phyloP scores from a whole-genome alignment of 768 basidiomycete species.

The Collybia sp. region DNA sequence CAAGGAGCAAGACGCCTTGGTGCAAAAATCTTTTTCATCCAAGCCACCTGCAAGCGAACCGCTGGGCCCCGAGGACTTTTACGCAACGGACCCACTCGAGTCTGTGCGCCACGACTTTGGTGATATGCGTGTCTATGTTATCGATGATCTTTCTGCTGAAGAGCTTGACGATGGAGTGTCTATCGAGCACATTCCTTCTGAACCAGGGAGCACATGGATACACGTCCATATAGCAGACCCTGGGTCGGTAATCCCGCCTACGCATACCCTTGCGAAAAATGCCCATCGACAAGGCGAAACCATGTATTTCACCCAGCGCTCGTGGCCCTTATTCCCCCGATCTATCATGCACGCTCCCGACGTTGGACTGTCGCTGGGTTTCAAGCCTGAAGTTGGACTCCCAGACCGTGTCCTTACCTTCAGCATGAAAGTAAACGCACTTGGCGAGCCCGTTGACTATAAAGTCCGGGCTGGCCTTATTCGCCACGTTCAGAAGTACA shows the following conservation, averaged over 20 bases:
- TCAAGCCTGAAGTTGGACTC: conserved; percentile 21
- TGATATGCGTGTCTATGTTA: conserved; percentile 72
- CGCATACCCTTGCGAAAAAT: conserved; percentile 51
- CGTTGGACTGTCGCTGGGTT: conserved; percentile 37
- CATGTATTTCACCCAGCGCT: conserved; percentile 60
- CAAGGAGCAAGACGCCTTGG: conserved; percentile 20
- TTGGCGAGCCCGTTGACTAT: conserved; percentile 66
- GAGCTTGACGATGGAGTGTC: conserved; percentile 96
- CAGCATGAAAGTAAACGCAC: conserved; percentile 60
- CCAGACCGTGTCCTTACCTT: conserved; percentile 70
- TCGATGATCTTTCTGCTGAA: conserved; percentile 74
- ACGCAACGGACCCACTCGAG: conserved; percentile 59
- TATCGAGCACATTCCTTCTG: conserved; percentile 58
- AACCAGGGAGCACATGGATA: conserved; percentile 67
- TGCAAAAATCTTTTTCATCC: conserved; percentile 19
- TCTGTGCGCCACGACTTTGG: conserved; percentile 85
- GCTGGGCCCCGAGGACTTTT: conserved; percentile 61
- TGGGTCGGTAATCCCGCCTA: conserved; percentile 69
- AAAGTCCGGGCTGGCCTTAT: conserved; percentile 70
- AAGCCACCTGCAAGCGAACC: conserved; percentile 20
- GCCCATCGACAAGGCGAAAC: conserved; percentile 52
- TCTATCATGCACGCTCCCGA: conserved; percentile 40
- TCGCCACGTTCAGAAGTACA: conserved; percentile 56
- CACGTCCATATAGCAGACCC: conserved; percentile 95
- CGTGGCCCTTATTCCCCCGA: conserved; percentile 71